These are phyloP conservation scores for Acanthamoeba triangularis DNA, from an alignment of 208 protist species.

Conservation along the genomic window DNA sequence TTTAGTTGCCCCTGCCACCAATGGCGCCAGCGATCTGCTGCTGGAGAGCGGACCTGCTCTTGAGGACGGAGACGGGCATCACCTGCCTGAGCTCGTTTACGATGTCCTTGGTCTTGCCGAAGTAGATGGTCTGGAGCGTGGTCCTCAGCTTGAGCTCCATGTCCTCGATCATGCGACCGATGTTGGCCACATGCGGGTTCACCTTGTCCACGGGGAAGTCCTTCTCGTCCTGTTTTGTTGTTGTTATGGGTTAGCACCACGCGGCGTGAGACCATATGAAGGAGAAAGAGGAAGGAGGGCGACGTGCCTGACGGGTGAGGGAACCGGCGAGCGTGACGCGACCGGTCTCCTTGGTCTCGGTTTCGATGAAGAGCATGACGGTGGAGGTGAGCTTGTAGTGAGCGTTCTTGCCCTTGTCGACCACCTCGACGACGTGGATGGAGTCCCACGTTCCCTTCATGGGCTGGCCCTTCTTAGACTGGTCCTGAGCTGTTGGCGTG, in stretches of 20 bases:
- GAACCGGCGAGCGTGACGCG: conserved; percentile 89
- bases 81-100: conserved; percentile 87
- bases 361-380: conserved; percentile 91
- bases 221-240: conserved; percentile 83
- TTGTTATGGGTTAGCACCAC: neutral
- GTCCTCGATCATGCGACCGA: conserved; percentile 93
- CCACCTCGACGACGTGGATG: conserved; percentile 93
- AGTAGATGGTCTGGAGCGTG: conserved; percentile 92
- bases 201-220: conserved; percentile 80
- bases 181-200: conserved; percentile 90
- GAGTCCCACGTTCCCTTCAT: conserved; percentile 94
- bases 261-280: neutral
- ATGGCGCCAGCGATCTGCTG: conserved; percentile 69
- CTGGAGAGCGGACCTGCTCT: conserved; percentile 74
- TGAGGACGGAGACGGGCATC: conserved; percentile 51
- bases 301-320: conserved; percentile 88
- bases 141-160: conserved; percentile 91
- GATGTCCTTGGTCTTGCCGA: conserved; percentile 93
- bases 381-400: conserved; percentile 94
- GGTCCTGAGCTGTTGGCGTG: conserved; percentile 87
- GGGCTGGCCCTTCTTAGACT: conserved; percentile 88
- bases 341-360: conserved; percentile 84
- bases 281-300: too few species aligned
- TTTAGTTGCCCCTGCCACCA: conserved; percentile 66
- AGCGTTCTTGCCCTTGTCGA: conserved; percentile 81